Base-by-base conservation (phyloP, 2,329 filamentous ascomycete species). In the Aspergillus luchuensis region DNA sequence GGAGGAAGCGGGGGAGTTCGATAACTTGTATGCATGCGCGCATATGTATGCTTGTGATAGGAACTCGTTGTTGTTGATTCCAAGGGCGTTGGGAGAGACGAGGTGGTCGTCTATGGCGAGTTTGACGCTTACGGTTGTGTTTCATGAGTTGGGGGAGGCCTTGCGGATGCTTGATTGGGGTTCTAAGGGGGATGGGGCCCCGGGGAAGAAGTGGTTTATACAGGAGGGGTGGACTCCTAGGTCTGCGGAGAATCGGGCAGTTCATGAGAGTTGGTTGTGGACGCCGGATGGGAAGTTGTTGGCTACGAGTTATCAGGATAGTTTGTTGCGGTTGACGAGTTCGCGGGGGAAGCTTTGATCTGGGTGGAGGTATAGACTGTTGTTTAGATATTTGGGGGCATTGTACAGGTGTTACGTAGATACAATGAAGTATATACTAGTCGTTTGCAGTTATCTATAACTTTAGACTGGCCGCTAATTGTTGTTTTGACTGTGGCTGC, bases 31-130 rank as follows among this genome's bases (percentile, higher is more conserved):
- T 63, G 80, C 83, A 1, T 84, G 82, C 64, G 84, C 83, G 3
- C 85, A 87, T 69, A 74, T 86, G 47, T 87, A 85, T 66, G 81
- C 84, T 0, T 83, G 81, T 36, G 85, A 86, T 65, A 79, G 81
- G 23, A 86, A 86, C 59, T 82, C 81, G 17, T 71, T 86, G 11
- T 81, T 82, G 69, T 71, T 85, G 48, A 78, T 85, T 2, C 76
- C 81, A 2, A 82, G 82, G 21, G 79, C 83, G 15, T 68, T 82
- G n/a, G 78, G 78, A 0, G 71, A 80, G 23, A 71, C 76, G 39
- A 63, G 70, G 6, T 79, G 74, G 61, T 72, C 69, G 0, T 74
- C 75, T 21, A 81, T 84, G 75, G 79, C 78, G 5, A 82, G 79
- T 61, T 64, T 85, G 52, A 79, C 76, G 6, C 77, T 83, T 57